Conservation (phyloP, 75 land plant genomes). For the Picea glauca region DNA sequence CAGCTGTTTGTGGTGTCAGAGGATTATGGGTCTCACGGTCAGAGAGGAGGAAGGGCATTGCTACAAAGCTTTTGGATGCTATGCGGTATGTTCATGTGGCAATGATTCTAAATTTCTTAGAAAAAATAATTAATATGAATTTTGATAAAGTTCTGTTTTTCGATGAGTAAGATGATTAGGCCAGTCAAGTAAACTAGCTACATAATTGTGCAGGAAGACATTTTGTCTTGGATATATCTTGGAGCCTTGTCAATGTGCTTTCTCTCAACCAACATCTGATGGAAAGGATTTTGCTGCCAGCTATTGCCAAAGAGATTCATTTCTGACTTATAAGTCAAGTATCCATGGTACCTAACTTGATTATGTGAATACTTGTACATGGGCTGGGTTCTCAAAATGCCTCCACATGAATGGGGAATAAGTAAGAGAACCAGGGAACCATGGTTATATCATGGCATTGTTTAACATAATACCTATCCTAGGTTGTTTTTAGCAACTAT, state of each 20-base stretch:
- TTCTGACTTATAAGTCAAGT: conserved; percentile 51
- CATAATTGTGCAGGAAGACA: conserved; percentile 44
- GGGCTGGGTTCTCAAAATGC: background rate
- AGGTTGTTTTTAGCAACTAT: background rate
- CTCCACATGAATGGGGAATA: background rate
- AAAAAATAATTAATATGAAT: background rate
- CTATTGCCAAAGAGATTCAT: conserved; percentile 38
- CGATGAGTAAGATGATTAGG: background rate
- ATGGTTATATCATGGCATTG: background rate
- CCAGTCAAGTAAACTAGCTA: background rate
- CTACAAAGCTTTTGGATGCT: conserved; percentile 75
- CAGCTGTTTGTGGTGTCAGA: conserved; percentile 78
- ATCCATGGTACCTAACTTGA: background rate
- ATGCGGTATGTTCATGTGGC: conserved; percentile 41
- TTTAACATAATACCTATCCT: background rate
- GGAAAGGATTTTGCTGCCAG: conserved; percentile 68
- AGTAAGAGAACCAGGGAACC: background rate
- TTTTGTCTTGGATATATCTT: conserved; percentile 45
- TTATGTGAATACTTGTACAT: background rate
- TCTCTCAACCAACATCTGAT: conserved; percentile 71
- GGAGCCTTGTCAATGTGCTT: conserved; percentile 59
- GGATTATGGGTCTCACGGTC: conserved; percentile 81
- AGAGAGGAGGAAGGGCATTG: conserved; percentile 70
- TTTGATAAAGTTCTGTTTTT: background rate
- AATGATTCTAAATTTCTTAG: background rate